Conservation (phyloP, 2,329 filamentous ascomycete species). For the Gremmenia infestans region DNA sequence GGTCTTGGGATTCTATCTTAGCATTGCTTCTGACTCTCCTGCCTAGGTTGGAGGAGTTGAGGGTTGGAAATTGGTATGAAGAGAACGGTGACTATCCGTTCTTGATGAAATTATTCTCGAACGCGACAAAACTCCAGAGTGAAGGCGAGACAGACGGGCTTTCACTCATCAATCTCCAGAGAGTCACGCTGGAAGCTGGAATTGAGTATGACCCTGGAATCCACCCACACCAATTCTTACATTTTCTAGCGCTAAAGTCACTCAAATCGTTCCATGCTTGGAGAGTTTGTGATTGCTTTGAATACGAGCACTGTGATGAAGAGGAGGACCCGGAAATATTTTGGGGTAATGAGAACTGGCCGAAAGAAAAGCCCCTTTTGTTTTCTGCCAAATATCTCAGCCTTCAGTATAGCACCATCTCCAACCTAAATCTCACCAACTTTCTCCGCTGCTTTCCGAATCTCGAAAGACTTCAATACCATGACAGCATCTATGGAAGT, state of each 20-base stretch:
- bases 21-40: not conserved
- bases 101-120: not conserved
- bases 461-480: not conserved
- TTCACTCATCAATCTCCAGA: not conserved
- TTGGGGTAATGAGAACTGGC: no score
- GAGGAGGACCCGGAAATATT: no score
- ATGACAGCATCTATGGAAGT: not conserved
- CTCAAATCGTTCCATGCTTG: not conserved
- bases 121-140: not conserved
- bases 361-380: not conserved
- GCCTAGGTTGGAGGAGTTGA: not conserved
- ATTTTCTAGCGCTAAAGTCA: not conserved
- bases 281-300: no score
- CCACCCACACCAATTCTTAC: not conserved
- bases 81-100: not conserved
- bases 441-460: not conserved
- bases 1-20: not conserved
- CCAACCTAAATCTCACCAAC: not conserved
- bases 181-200: not conserved
- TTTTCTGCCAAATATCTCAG: not conserved
- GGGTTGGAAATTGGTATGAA: not conserved
- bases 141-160: not conserved
- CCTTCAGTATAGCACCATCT: not conserved
- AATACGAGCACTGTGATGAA: no score
- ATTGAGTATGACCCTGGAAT: not conserved